Percentiles rank a stretch among this genome's conserved stretches.
These are phyloP conservation scores for Boletellus ananas DNA, from an alignment of 768 basidiomycete species.

Conservation along the genomic window DNA sequence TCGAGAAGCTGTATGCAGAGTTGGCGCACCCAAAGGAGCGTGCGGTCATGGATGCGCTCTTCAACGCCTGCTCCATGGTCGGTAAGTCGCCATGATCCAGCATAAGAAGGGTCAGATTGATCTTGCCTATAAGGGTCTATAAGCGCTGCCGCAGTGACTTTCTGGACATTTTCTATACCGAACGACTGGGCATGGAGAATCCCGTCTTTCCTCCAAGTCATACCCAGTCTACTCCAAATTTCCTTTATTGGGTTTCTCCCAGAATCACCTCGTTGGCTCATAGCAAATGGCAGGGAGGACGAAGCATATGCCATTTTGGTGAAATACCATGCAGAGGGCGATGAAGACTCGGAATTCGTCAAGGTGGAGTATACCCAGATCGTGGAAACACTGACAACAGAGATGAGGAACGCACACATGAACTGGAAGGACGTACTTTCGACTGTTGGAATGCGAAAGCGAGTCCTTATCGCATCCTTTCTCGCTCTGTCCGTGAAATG, in stretches of 20 bases:
- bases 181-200: constrained; percentile 67
- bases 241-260: constrained; percentile 55
- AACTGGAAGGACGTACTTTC: background rate
- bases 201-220: constrained; percentile 52
- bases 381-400: constrained; percentile 45
- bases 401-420: constrained; percentile 3
- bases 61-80: background rate
- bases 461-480: constrained; percentile 7
- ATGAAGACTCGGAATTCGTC: constrained; percentile 47
- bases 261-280: constrained; percentile 64
- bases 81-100: constrained; percentile 1
- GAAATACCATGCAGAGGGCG: constrained; percentile 60
- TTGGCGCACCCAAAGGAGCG: constrained; percentile 19
- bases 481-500: constrained; percentile 9
- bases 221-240: constrained; percentile 52
- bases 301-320: constrained; percentile 47
- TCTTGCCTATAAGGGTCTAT: constrained; percentile 9
- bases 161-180: constrained; percentile 58
- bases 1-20: background rate
- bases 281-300: constrained; percentile 49
- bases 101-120: background rate
- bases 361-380: constrained; percentile 57
- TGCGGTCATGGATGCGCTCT: background rate
- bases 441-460: constrained; percentile 13
- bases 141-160: constrained; percentile 49